Base-by-base conservation (phyloP, 805 yeast species). In the Wickerhamiella parazyma region DNA sequence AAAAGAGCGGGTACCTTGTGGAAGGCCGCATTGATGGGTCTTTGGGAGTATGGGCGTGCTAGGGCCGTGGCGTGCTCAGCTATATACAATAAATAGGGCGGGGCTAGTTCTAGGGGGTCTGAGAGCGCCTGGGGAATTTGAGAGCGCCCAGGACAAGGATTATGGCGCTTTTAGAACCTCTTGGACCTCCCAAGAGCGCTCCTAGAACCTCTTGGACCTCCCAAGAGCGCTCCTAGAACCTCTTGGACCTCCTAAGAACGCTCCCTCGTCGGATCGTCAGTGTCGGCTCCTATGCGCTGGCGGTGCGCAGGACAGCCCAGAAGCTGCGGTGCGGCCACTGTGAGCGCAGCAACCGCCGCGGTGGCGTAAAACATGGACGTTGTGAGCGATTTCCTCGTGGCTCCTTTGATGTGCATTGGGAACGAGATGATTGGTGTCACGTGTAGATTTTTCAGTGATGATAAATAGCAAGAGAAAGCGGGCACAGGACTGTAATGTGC, bases 291-390 rank as follows among this genome's bases (percentile, higher is more conserved):
- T 4, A 50, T 48, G 19, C 51, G 41, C 37, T 45, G 49, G 34
- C 33, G 45, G 51, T 29, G 56, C 48, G 46, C 65, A 24, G 58
- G 68, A 52, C 64, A 65, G 11, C 61, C 62, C 31, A 65, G 51
- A 10, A 61, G 29, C 35, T 61, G 57, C 4, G 68, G 65, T 4
- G 65, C 64, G 0, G 77, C 73, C 45, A 75, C 78, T 12, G 78
- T 76, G 14, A 80, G 72, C 46, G 80, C 72, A 29, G 87, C 80
- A 22, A 81, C 74, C n/a, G 79, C 69, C 49, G 80, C 80, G 0
- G 91, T 80, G 16, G 85, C 75, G 19, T 79, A 73, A 60, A 80
- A 80, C 47, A 80, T 64, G 11, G 83, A 77, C 38, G 72, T 70
- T 18, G 85, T 78, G 41, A 80, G 63, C 49, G 64, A 65, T 19